Percentiles rank a stretch among this genome's conserved stretches.
Conservation (phyloP, 2,329 filamentous ascomycete genomes). For the Colletotrichum navitas region DNA sequence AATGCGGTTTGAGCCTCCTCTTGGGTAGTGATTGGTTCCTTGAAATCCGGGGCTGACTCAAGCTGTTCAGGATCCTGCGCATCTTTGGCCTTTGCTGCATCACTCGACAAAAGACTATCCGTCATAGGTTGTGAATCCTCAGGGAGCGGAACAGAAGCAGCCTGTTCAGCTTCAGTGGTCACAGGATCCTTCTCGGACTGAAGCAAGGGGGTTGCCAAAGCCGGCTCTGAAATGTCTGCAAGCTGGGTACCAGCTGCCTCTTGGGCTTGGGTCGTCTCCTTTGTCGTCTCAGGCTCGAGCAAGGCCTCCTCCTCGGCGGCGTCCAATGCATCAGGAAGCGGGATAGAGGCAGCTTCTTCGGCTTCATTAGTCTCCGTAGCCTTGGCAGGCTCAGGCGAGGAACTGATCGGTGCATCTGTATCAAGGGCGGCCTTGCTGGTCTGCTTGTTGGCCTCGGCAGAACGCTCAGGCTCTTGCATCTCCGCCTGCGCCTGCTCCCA, state of each 20-base stretch:
- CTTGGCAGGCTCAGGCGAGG: background rate
- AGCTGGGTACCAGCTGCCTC: background rate
- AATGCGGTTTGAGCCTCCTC: background rate
- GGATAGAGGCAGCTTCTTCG: conserved; percentile 1
- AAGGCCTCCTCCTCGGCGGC: background rate
- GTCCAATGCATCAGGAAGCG: background rate
- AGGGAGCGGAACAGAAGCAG: background rate
- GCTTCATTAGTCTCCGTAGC: background rate
- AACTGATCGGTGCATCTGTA: background rate
- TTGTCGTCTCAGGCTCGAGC: background rate
- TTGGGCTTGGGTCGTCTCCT: background rate
- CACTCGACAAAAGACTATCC: background rate
- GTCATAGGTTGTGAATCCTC: background rate
- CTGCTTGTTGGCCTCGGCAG: conserved; percentile 17
- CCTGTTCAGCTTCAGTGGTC: background rate
- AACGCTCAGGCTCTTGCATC: conserved; percentile 35
- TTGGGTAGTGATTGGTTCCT: conserved; percentile 1
- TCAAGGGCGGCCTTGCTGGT: conserved; percentile 14
- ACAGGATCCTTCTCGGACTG: conserved; percentile 7
- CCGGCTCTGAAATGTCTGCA: background rate
- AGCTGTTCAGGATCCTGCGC: conserved; percentile 5
- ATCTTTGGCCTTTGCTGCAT: background rate
- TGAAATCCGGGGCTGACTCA: too few species aligned
- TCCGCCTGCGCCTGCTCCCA: conserved; percentile 20
- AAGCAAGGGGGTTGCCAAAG: background rate